These are phyloP conservation scores for Acacia pycnantha DNA, from an alignment of 331 rosid species.

Conservation along the genomic window DNA sequence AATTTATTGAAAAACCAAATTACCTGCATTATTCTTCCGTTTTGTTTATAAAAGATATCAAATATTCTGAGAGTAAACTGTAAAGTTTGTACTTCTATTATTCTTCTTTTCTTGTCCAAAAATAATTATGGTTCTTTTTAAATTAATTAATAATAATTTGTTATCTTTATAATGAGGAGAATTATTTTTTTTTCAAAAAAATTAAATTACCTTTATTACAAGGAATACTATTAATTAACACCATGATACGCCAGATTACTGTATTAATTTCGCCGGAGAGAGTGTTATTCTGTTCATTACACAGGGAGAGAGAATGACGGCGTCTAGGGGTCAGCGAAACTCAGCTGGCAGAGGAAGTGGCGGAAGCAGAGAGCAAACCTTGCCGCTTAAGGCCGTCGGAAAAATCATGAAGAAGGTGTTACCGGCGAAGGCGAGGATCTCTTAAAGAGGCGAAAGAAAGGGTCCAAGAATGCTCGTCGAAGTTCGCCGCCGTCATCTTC, in stretches of 20 bases:
- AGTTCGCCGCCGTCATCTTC: neutral
- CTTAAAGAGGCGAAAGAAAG: neutral
- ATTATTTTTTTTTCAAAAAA: too few species aligned
- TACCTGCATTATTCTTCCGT: too few species aligned
- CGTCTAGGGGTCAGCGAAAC: neutral
- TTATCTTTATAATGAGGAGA: too few species aligned
- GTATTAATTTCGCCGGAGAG: neutral
- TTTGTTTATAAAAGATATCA: too few species aligned
- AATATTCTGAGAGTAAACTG: too few species aligned
- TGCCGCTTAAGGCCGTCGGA: neutral
- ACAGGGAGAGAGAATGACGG: neutral
- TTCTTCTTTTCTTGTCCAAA: too few species aligned
- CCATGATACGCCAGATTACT: neutral
- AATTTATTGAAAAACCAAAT: too few species aligned
- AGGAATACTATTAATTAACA: too few species aligned
- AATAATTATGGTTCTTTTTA: too few species aligned
- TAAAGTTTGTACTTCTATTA: too few species aligned
- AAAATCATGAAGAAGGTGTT: neutral
- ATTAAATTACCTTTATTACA: neutral
- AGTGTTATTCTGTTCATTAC: neutral
- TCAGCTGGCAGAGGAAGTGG: neutral
- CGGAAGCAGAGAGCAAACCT: neutral
- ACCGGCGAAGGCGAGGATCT: neutral
- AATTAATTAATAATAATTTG: too few species aligned
- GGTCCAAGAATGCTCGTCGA: neutral